Evolutionary conservation across 2,329 filamentous ascomycete genomes (phyloP).

Genomic region (Periconia macrospinosa): DNA sequence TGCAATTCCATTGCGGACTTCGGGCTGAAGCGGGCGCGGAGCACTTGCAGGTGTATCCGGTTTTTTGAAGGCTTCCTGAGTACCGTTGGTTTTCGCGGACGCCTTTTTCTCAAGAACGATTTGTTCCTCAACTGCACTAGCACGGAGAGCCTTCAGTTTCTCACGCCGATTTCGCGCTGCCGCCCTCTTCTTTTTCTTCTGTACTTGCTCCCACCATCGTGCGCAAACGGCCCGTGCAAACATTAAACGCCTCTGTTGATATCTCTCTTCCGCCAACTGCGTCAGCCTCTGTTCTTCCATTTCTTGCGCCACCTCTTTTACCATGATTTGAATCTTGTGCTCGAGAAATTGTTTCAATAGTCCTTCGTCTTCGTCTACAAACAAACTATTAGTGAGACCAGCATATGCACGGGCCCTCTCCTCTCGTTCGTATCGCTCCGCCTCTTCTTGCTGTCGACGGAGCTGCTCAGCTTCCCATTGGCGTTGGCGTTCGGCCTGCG

Average conservation of each 20-base stretch:
- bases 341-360: conserved; percentile 51
- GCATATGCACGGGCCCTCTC: conserved; percentile 27
- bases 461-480: conserved; percentile 1
- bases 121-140: conserved; percentile 6
- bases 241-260: conserved; percentile 15
- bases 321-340: conserved; percentile 37
- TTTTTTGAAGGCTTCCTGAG: conserved; percentile 13
- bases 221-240: conserved; percentile 23
- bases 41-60: conserved; percentile 17
- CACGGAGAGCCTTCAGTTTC: conserved; percentile 18
- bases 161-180: conserved; percentile 26
- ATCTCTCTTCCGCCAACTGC: conserved; percentile 19
- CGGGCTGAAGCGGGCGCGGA: conserved; percentile 6
- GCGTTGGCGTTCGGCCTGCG: conserved; percentile 1
- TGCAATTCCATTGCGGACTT: not conserved
- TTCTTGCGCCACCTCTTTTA: conserved; percentile 36
- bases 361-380: conserved; percentile 43
- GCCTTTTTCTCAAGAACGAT: conserved; percentile 4
- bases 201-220: conserved; percentile 24
- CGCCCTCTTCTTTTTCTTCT: conserved; percentile 26
- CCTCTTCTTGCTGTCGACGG: conserved; percentile 5
- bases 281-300: conserved; percentile 40
- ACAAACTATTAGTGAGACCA: conserved; percentile 40
- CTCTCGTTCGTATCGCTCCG: conserved; percentile 5
- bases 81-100: conserved; percentile 6